Conservation (phyloP, 345 rosid species). For the Noccaea caerulescens region DNA sequence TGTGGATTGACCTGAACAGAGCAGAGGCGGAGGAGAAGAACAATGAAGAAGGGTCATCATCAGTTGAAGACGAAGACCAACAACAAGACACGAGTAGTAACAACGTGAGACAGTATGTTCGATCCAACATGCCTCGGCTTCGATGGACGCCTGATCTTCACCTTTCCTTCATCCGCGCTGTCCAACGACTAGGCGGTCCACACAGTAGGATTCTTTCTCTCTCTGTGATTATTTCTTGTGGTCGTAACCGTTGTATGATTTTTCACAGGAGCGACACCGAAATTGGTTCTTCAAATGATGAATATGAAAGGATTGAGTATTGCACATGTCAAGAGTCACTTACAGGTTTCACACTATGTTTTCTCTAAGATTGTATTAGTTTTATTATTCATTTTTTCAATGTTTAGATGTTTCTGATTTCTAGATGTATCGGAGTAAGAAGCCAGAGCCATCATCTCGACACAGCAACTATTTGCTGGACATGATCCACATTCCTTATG, state of each 20-base stretch:
- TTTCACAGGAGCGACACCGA: constrained; percentile 79
- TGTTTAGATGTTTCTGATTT: constrained; percentile 22
- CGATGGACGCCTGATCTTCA: constrained; percentile 93
- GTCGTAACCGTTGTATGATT: constrained; percentile 21
- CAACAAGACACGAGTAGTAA: constrained; percentile 18
- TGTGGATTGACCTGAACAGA: constrained; percentile 54
- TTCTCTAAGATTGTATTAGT: constrained; percentile 7
- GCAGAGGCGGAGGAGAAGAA: constrained; percentile 40
- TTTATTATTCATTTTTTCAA: constrained; percentile 2
- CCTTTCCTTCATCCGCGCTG: constrained; percentile 71
- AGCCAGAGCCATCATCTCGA: constrained; percentile 65
- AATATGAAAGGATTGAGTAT: constrained; percentile 84
- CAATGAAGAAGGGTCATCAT: constrained; percentile 39
- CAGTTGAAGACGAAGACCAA: constrained; percentile 42
- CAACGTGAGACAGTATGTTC: constrained; percentile 67
- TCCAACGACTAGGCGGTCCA: constrained; percentile 90
- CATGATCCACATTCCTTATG: constrained; percentile 33
- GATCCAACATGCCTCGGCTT: constrained; percentile 80
- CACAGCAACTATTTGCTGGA: constrained; percentile 37
- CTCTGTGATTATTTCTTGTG: background rate
- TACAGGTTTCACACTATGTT: constrained; percentile 59
- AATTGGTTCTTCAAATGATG: constrained; percentile 85
- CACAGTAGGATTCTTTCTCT: constrained; percentile 55
- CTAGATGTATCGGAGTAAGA: constrained; percentile 92
- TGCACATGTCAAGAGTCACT: constrained; percentile 92